phyloP scores from a whole-genome alignment of 2,329 filamentous ascomycete genomes.

The Septoria petroselini region DNA sequence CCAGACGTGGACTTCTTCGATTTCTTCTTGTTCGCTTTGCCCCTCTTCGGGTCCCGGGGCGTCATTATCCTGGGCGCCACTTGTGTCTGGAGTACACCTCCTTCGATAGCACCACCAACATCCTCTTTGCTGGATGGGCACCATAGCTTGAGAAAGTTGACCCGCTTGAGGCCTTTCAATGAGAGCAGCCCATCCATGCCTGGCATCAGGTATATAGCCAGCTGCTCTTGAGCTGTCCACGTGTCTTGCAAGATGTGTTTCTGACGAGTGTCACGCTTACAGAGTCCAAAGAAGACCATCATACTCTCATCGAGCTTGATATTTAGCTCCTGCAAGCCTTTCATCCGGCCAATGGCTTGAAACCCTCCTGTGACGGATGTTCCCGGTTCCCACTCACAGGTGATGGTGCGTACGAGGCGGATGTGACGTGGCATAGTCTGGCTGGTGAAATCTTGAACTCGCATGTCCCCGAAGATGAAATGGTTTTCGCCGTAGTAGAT shows the following conservation, averaged over 20 bases:
- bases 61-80: slow-evolving; percentile 28
- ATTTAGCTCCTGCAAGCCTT: slow-evolving; percentile 26
- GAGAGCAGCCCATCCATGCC: slow-evolving; percentile 28
- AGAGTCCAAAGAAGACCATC: slow-evolving; percentile 15
- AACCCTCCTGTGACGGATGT: background rate
- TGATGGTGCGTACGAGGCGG: background rate
- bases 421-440: background rate
- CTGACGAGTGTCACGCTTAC: slow-evolving; percentile 2
- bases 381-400: slow-evolving; percentile 2
- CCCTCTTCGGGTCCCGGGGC: background rate
- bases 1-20: background rate
- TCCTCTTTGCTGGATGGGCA: slow-evolving; percentile 2
- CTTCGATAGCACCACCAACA: slow-evolving; percentile 30
- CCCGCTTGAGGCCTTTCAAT: slow-evolving; percentile 19
- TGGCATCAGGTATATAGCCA: slow-evolving; percentile 18
- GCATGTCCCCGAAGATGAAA: slow-evolving; percentile 1
- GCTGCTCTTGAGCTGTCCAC: slow-evolving; percentile 19
- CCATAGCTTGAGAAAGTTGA: slow-evolving; percentile 25
- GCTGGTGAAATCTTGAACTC: background rate
- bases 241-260: background rate
- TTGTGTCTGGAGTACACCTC: slow-evolving; percentile 31
- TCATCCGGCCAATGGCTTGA: slow-evolving; percentile 16
- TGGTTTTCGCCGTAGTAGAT: slow-evolving; percentile 29
- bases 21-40: background rate
- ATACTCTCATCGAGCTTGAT: slow-evolving; percentile 30